phyloP scores from a whole-genome alignment of 2,329 filamentous ascomycete genomes.

The Nothophoma quercina region DNA sequence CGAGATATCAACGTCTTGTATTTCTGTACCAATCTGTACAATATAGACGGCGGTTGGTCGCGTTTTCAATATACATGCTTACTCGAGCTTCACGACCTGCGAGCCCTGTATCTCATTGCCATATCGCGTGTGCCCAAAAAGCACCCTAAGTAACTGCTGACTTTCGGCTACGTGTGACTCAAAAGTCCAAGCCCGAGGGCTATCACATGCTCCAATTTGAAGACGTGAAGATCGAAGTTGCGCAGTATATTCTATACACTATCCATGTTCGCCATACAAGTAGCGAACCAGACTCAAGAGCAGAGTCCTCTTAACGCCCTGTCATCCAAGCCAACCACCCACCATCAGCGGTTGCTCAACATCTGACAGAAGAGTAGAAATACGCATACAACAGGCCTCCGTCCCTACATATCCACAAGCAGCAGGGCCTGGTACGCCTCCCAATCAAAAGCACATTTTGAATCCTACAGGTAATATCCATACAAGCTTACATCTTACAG shows the following conservation, averaged over 20 bases:
- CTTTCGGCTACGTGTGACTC: too few relatives aligned
- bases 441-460: slow-evolving; percentile 20
- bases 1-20: slow-evolving; percentile 44
- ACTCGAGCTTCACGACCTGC: too few relatives aligned
- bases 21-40: slow-evolving; percentile 54
- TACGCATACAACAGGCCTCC: slow-evolving; percentile 29
- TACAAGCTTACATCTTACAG: slow-evolving; percentile 37
- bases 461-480: slow-evolving; percentile 35
- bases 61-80: slow-evolving; percentile 46
- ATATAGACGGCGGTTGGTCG: slow-evolving; percentile 50
- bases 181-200: slow-evolving; percentile 10
- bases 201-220: slow-evolving; percentile 3
- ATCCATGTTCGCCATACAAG: not conserved
- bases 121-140: too few relatives aligned
- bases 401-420: slow-evolving; percentile 1
- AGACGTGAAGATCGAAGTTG: not conserved
- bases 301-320: slow-evolving; percentile 13
- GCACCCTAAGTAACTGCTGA: too few relatives aligned
- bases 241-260: slow-evolving; percentile 11
- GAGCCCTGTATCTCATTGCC: too few relatives aligned
- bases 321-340: slow-evolving; percentile 11
- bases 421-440: not conserved
- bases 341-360: not conserved
- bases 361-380: slow-evolving; percentile 25
- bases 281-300: slow-evolving; percentile 6